Conservation (phyloP, 495 filamentous ascomycete species). For the Penicillium salamii region DNA sequence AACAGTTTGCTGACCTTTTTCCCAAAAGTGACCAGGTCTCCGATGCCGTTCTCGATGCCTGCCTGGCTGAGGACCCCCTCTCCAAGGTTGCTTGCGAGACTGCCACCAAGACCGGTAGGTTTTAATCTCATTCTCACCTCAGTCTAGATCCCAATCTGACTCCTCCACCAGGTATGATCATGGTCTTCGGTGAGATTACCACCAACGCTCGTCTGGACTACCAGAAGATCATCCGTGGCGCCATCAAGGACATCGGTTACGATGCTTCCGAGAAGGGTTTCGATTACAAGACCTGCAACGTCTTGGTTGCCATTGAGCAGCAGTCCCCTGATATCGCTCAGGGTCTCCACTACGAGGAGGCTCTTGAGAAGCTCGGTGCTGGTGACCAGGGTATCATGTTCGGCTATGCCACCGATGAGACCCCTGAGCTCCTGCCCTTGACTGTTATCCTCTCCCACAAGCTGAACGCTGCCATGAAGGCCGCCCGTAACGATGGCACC, state of each 20-base stretch:
- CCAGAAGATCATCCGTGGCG: conserved; percentile 91
- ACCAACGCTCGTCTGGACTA: conserved; percentile 94
- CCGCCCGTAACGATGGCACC: conserved; percentile 78
- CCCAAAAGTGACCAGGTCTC: conserved; percentile 85
- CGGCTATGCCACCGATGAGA: conserved; percentile 99
- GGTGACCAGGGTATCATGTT: conserved; percentile 99
- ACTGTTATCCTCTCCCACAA: conserved; percentile 92
- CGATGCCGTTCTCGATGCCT: conserved; percentile 98
- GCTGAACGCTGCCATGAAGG: conserved; percentile 90
- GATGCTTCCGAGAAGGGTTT: conserved; percentile 96
- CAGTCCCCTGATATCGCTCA: conserved; percentile 98
- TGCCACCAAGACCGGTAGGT: conserved; percentile 89
- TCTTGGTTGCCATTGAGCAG: conserved; percentile 98
- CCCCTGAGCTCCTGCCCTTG: conserved; percentile 91
- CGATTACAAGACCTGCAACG: conserved; percentile 99
- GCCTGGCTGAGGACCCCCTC: conserved; percentile 85
- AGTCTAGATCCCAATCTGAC: conserved; percentile 18
- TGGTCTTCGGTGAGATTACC: conserved; percentile 99
- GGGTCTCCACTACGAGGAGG: conserved; percentile 94
- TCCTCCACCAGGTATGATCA: conserved; percentile 71
- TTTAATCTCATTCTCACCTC: neutral
- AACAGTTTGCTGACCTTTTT: conserved; percentile 12
- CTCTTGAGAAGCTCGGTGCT: conserved; percentile 94
- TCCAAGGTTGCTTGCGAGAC: conserved; percentile 99
- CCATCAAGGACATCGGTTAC: conserved; percentile 98